phyloP scores from a whole-genome alignment of 116 monocot genomes.

The Zostera marina region DNA sequence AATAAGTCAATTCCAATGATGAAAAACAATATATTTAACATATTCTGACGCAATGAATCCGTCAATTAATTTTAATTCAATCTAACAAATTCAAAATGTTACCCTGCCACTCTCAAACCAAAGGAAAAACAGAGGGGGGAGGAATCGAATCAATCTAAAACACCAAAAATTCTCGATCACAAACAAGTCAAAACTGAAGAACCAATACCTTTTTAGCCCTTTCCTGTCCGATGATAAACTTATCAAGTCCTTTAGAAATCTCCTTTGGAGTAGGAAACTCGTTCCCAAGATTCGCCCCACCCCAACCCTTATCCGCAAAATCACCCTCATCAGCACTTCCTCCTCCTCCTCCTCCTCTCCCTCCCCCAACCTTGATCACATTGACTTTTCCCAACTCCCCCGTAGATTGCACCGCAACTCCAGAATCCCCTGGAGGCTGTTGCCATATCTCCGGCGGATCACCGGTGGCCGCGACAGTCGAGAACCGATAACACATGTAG shows the following conservation, averaged over 20 bases:
- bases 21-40: not conserved
- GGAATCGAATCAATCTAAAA: not conserved
- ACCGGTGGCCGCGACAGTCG: slow-evolving; percentile 15
- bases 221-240: slow-evolving; percentile 78
- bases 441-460: slow-evolving; percentile 90
- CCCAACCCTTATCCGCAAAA: slow-evolving; percentile 33
- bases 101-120: not conserved
- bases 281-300: slow-evolving; percentile 51
- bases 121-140: not conserved
- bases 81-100: not conserved
- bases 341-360: slow-evolving; percentile 15
- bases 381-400: slow-evolving; percentile 30
- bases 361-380: slow-evolving; percentile 39
- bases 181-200: not conserved
- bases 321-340: slow-evolving; percentile 15
- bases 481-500: not conserved
- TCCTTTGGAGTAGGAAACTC: slow-evolving; percentile 81
- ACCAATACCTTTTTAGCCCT: slow-evolving; percentile 59
- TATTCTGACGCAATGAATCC: no score
- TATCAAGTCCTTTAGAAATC: slow-evolving; percentile 62
- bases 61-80: no score
- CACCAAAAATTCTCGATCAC: not conserved
- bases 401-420: slow-evolving; percentile 8
- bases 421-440: slow-evolving; percentile 37
- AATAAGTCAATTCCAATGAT: not conserved